These are phyloP conservation scores for Termitomyces sp. DNA, from an alignment of 768 basidiomycete genomes.

Conservation along the genomic window DNA sequence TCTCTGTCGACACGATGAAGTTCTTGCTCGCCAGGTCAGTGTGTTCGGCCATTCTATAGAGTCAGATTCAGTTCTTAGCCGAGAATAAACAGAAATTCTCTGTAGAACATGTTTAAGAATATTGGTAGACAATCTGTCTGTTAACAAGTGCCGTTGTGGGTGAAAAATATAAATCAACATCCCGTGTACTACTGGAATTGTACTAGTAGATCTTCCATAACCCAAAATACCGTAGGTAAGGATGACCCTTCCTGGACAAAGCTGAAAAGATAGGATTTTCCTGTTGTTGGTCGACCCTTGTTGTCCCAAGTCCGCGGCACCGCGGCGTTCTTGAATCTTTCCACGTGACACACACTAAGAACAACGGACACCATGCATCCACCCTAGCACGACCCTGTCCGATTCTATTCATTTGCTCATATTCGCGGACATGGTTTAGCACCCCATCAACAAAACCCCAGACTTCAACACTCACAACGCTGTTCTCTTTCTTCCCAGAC, in stretches of 20 bases:
- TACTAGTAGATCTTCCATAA: too few species aligned
- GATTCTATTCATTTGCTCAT: not conserved
- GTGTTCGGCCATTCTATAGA: too few species aligned
- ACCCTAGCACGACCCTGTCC: not conserved
- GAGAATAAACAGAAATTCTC: not conserved
- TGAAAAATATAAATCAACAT: not conserved
- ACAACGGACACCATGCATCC: not conserved
- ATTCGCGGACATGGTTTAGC: not conserved
- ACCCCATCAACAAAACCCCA: not conserved
- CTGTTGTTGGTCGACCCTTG: too few species aligned
- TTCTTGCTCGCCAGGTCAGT: too few species aligned
- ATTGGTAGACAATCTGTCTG: not conserved
- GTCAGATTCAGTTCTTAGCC: not conserved
- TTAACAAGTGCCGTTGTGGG: not conserved
- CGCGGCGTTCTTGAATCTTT: too few species aligned
- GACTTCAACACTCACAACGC: not conserved
- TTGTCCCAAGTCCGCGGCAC: too few species aligned
- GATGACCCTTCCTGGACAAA: too few species aligned
- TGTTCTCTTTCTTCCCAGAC: not conserved
- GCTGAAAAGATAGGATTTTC: too few species aligned
- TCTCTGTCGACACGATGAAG: too few species aligned
- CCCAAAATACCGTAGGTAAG: too few species aligned
- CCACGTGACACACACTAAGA: too few species aligned
- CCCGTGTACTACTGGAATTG: not conserved
- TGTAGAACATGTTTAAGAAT: not conserved